Evolutionary conservation across 768 basidiomycete genomes (phyloP).

Genomic region (Kondoa subrosea): DNA sequence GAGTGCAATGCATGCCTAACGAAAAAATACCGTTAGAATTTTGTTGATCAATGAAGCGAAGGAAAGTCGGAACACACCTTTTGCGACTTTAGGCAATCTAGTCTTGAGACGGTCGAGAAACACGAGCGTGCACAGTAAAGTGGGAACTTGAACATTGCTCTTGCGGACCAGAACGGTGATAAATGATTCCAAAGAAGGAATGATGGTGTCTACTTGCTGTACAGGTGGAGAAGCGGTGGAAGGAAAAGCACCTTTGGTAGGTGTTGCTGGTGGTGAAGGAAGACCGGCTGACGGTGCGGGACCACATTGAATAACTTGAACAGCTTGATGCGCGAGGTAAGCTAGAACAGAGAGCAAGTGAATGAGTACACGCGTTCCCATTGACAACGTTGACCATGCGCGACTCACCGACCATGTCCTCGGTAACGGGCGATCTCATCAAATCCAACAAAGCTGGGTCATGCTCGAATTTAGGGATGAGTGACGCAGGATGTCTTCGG

Average conservation of each 20-base stretch:
- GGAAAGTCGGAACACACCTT: conserved; percentile 38
- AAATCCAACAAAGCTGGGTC: conserved; percentile 65
- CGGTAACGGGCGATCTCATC: conserved; percentile 56
- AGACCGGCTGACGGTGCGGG: conserved; percentile 32
- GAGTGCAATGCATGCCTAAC: conserved; percentile 64
- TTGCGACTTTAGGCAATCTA: conserved; percentile 65
- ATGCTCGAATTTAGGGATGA: conserved; percentile 57
- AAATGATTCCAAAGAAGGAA: conserved; percentile 64
- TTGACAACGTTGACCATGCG: background rate
- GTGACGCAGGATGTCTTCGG: conserved; percentile 49
- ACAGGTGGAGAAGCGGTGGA: conserved; percentile 21
- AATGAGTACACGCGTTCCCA: background rate
- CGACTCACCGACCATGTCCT: conserved; percentile 56
- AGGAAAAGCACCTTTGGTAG: conserved; percentile 39
- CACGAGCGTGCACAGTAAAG: conserved; percentile 72
- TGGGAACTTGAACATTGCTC: conserved; percentile 78
- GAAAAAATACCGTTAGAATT: background rate
- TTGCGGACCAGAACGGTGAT: conserved; percentile 60
- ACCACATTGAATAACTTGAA: conserved; percentile 48
- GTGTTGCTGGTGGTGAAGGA: conserved; percentile 55
- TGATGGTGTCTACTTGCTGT: conserved; percentile 24
- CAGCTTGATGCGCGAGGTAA: conserved; percentile 62
- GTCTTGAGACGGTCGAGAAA: conserved; percentile 73
- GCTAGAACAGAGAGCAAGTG: conserved; percentile 23
- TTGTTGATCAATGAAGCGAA: background rate